Base-by-base conservation (phyloP, 768 basidiomycete genomes). In the Atractiella rhizophila region DNA sequence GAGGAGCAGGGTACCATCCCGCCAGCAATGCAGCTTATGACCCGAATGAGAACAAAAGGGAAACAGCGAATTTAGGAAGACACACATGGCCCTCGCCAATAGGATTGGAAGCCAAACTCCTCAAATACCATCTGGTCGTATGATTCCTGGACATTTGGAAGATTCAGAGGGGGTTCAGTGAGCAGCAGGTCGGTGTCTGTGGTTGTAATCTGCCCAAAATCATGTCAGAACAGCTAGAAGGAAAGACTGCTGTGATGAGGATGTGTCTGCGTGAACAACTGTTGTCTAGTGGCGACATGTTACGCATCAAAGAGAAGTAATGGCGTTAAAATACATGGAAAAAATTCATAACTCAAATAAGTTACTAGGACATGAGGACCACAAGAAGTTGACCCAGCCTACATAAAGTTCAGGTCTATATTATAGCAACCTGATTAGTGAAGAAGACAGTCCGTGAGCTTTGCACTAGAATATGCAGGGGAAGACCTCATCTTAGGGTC, bases 41-140 rank as follows among this genome's bases (percentile, higher is more conserved):
- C 12, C 3, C 11, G 37, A n/a, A 29, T 7, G 13, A 19, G 16
- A 24, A 7, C 19, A 1, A 32, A 24, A 21, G 21, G 29, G 5
- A 5, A n/a, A 34, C 43, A 41, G 41, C 45, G 37, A 16, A 34
- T 25, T 37, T 21, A 39, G 40, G 35, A 28, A 31, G 19, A 64
- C 77, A 56, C 60, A 88, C 86, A 75, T 39, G 81, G 71, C 54
- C 72, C 73, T 23, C 83, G 69, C 53, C 69, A 65, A 57, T 79
- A 83, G 35, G 78, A 71, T 35, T 67, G 64, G 55, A 88, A 91
- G 52, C 86, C 85, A 62, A 85, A 96, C 60, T 94, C 83, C 57
- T 94, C 86, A 52, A 91, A 94, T 2, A 88, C 66, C 56, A 96
- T 77, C 59, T 94, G 82, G 56, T 96, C 86, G 52, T 86, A 85